Conservation (phyloP, 768 basidiomycete genomes). For the Collybia sordida region DNA sequence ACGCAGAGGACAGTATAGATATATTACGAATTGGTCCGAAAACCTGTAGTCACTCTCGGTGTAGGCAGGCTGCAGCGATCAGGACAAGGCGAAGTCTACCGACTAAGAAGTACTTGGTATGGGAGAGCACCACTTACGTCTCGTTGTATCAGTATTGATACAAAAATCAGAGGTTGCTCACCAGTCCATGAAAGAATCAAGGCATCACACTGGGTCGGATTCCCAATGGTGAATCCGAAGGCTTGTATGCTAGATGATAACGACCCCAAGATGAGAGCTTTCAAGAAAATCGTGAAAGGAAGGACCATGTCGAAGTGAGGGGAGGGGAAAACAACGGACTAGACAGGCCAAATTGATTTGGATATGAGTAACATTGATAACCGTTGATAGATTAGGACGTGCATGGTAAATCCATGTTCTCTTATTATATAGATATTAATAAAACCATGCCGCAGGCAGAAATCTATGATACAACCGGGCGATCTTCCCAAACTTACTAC, state of each 20-base stretch:
- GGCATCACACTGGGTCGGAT: conserved; percentile 60
- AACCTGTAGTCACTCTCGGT: conserved; percentile 33
- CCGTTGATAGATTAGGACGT: too few relatives aligned
- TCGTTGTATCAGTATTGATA: conserved; percentile 5
- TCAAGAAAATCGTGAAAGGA: conserved; percentile 18
- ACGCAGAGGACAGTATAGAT: conserved; percentile 54
- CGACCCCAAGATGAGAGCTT: conserved; percentile 21
- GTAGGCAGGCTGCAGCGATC: conserved; percentile 4
- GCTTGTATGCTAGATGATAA: conserved; percentile 26
- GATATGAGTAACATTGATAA: too few relatives aligned
- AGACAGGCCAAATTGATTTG: too few relatives aligned
- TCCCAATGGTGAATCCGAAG: conserved; percentile 44
- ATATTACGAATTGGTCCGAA: conserved; percentile 55
- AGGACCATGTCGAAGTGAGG: too few relatives aligned
- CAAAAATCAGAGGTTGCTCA: conserved; percentile 22
- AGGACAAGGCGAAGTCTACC: conserved; percentile 34
- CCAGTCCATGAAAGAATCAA: conserved; percentile 65
- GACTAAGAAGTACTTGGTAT: conserved; percentile 48
- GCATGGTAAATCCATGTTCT: too few relatives aligned
- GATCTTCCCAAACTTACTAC: too few relatives aligned
- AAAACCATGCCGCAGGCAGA: too few relatives aligned
- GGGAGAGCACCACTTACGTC: conserved; percentile 57
- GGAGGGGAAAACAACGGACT: too few relatives aligned
- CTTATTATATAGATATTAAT: too few relatives aligned
- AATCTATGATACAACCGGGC: too few relatives aligned